Conservation (phyloP, 331 rosid genomes). For the Cydonia oblonga region DNA sequence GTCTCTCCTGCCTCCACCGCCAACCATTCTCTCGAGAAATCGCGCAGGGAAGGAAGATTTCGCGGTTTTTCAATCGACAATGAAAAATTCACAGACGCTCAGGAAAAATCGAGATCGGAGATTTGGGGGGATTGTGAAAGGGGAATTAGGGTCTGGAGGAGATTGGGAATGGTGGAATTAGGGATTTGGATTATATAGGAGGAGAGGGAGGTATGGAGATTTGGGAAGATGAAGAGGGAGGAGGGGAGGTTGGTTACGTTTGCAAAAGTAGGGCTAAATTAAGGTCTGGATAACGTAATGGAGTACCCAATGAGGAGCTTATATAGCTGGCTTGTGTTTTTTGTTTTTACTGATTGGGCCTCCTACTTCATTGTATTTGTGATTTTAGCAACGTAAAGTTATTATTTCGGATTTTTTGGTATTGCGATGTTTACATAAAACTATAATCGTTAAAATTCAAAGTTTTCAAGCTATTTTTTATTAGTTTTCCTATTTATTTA, state of each 20-base stretch:
- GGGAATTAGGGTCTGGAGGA: too few species aligned
- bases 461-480: too few species aligned
- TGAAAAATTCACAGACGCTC: background rate
- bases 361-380: background rate
- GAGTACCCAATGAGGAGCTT: conserved; percentile 5
- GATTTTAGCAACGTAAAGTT: background rate
- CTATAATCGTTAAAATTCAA: too few species aligned
- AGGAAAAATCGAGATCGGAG: background rate
- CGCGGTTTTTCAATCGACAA: conserved; percentile 42
- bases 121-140: too few species aligned
- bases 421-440: too few species aligned
- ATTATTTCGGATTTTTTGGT: too few species aligned
- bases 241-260: background rate
- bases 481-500: too few species aligned
- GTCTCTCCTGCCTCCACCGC: conserved; percentile 86
- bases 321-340: conserved; percentile 7
- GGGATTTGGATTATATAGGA: background rate
- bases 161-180: too few species aligned
- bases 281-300: conserved; percentile 22
- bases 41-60: too few species aligned
- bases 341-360: conserved; percentile 10
- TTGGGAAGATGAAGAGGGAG: background rate
- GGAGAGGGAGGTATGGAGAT: background rate
- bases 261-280: conserved; percentile 22
- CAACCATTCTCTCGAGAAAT: conserved; percentile 34